Evolutionary conservation across 2,329 filamentous ascomycete genomes (phyloP).

Genomic region (Trichoderma atroviride): DNA sequence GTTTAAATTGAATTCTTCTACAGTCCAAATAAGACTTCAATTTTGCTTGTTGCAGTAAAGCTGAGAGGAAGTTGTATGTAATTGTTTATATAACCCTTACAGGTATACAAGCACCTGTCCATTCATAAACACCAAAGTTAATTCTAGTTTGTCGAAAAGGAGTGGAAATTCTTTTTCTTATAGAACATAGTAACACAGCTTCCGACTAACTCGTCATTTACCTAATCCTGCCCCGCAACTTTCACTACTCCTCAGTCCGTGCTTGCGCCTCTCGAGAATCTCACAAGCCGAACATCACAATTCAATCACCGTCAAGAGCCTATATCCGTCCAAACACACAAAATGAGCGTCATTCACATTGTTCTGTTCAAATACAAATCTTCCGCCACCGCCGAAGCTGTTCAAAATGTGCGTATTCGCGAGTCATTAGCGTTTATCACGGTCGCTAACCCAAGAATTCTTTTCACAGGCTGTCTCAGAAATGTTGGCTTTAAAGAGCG

Average conservation of each 20-base stretch:
- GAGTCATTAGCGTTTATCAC: background rate
- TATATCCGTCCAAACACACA: background rate
- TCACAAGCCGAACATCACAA: background rate
- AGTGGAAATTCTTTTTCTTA: no score
- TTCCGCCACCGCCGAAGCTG: background rate
- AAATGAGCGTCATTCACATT: constrained; percentile 9
- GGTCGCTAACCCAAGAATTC: background rate
- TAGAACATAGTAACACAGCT: no score
- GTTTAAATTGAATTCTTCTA: no score
- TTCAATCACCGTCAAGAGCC: background rate
- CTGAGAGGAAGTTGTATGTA: no score
- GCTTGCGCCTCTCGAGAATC: background rate
- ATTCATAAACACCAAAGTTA: no score
- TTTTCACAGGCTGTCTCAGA: constrained; percentile 37
- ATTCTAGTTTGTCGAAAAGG: no score
- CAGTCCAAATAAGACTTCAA: no score
- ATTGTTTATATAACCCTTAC: no score
- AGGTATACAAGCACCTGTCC: no score
- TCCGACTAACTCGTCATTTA: background rate
- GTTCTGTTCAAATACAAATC: constrained; percentile 3
- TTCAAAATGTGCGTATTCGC: background rate
- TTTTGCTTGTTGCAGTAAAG: no score
- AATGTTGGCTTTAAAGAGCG: constrained; percentile 55
- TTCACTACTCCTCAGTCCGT: background rate
- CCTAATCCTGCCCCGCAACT: background rate